Percentiles rank a stretch among this genome's conserved stretches.
Evolutionary conservation across 2,329 filamentous ascomycete genomes (phyloP).

Genomic region (Volutella citrinella): DNA sequence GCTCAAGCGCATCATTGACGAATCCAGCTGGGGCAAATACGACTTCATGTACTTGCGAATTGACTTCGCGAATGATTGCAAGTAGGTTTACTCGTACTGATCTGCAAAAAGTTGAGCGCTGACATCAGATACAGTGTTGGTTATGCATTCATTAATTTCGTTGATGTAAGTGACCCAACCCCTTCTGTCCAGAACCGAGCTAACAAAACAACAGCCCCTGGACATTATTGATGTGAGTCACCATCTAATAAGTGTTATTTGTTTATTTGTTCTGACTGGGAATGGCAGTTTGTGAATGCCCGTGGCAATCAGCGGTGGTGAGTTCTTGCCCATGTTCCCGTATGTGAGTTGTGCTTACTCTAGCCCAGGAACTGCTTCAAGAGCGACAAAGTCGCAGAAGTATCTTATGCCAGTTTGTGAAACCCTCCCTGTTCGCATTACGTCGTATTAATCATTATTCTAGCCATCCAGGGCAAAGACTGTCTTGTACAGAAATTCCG

Average conservation of each 20-base stretch:
- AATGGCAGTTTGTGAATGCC: constrained; percentile 66
- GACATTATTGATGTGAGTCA: constrained; percentile 67
- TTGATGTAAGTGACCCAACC: constrained; percentile 55
- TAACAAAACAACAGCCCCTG: constrained; percentile 54
- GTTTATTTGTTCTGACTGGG: constrained; percentile 14
- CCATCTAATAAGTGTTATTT: not conserved
- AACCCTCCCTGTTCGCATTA: too few relatives aligned
- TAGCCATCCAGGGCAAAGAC: constrained; percentile 88
- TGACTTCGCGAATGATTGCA: constrained; percentile 80
- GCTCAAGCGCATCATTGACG: constrained; percentile 76
- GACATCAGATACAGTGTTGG: constrained; percentile 64
- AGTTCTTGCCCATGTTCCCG: constrained; percentile 10
- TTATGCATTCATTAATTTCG: constrained; percentile 96
- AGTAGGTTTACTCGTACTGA: constrained; percentile 49
- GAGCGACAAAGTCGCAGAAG: constrained; percentile 80
- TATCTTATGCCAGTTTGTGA: constrained; percentile 91
- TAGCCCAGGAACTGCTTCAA: constrained; percentile 70
- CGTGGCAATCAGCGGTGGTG: constrained; percentile 70
- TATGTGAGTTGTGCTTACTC: constrained; percentile 3
- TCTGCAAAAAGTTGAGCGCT: constrained; percentile 15
- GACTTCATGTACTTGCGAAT: constrained; percentile 96
- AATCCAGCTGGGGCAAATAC: constrained; percentile 76
- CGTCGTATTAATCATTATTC: constrained; percentile 24
- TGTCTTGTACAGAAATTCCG: constrained; percentile 92
- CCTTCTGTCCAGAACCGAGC: constrained; percentile 10